These are phyloP conservation scores for Tulasnella sp. DNA, from an alignment of 768 basidiomycete species.

Conservation along the genomic window DNA sequence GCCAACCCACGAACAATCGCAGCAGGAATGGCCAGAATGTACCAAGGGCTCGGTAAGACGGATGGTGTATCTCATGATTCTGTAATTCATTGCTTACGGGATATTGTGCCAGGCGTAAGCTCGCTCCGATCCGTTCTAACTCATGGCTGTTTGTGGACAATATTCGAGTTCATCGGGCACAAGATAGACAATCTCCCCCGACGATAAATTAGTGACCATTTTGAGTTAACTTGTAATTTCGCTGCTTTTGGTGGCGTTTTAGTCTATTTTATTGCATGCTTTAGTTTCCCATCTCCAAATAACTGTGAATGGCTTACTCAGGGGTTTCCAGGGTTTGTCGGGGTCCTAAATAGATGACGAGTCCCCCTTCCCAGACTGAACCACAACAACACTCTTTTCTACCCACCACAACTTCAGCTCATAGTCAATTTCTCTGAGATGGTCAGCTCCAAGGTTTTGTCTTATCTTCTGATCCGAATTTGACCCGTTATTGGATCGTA, in stretches of 20 bases:
- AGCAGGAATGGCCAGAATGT: conserved; percentile 69
- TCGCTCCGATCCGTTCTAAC: conserved; percentile 85
- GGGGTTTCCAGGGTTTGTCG: background rate
- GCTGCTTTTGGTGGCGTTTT: too few relatives aligned
- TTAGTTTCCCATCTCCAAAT: too few relatives aligned
- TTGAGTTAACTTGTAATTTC: background rate
- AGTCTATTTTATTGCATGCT: too few relatives aligned
- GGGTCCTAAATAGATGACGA: conserved; percentile 12
- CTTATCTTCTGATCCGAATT: background rate
- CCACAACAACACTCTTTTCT: conserved; percentile 1
- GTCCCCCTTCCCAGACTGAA: conserved; percentile 4
- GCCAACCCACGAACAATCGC: conserved; percentile 49
- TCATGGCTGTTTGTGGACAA: conserved; percentile 86
- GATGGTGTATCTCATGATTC: background rate
- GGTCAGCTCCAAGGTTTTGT: background rate
- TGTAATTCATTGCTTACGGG: background rate
- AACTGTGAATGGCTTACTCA: too few relatives aligned
- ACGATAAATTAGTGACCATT: too few relatives aligned
- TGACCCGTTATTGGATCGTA: background rate
- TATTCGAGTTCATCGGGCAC: conserved; percentile 47
- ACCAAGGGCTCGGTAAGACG: conserved; percentile 64
- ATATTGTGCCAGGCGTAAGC: conserved; percentile 40
- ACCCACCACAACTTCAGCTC: background rate
- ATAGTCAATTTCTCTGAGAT: conserved; percentile 3
- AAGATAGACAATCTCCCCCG: conserved; percentile 24